phyloP scores from a whole-genome alignment of 345 rosid genomes.

The Boechera divaricarpa region DNA sequence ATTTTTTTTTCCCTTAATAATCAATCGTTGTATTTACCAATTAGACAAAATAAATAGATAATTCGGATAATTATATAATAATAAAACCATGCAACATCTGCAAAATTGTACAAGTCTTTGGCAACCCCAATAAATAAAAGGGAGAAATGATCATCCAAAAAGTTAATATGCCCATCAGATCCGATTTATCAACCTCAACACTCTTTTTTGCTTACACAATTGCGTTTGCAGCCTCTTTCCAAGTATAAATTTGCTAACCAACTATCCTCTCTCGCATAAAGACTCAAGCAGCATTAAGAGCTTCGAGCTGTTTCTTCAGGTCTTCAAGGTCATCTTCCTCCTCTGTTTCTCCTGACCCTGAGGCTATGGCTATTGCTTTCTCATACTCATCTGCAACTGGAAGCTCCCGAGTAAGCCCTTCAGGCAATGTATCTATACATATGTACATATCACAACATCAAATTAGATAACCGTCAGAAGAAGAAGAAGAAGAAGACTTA shows the following conservation, averaged over 20 bases:
- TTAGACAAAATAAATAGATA: too few relatives aligned
- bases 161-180: slow-evolving; percentile 28
- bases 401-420: slow-evolving; percentile 87
- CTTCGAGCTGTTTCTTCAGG: slow-evolving; percentile 82
- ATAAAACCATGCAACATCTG: neutral
- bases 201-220: slow-evolving; percentile 17
- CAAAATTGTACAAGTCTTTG: neutral
- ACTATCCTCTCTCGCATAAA: slow-evolving; percentile 3
- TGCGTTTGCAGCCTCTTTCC: slow-evolving; percentile 32
- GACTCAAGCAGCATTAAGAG: slow-evolving; percentile 67
- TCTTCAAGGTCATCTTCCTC: slow-evolving; percentile 67
- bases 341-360: slow-evolving; percentile 52
- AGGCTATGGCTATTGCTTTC: slow-evolving; percentile 43
- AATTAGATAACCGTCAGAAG: neutral
- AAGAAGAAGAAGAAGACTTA: neutral
- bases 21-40: too few relatives aligned
- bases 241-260: slow-evolving; percentile 15
- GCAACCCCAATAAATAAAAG: neutral
- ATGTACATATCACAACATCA: slow-evolving; percentile 14
- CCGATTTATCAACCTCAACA: slow-evolving; percentile 11
- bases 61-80: too few relatives aligned
- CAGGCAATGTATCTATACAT: slow-evolving; percentile 70
- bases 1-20: too few relatives aligned
- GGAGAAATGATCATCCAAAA: slow-evolving; percentile 9
- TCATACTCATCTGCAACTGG: slow-evolving; percentile 75